Conservation (phyloP, 805 yeast species). For the Hermanozyma aechmeae region DNA sequence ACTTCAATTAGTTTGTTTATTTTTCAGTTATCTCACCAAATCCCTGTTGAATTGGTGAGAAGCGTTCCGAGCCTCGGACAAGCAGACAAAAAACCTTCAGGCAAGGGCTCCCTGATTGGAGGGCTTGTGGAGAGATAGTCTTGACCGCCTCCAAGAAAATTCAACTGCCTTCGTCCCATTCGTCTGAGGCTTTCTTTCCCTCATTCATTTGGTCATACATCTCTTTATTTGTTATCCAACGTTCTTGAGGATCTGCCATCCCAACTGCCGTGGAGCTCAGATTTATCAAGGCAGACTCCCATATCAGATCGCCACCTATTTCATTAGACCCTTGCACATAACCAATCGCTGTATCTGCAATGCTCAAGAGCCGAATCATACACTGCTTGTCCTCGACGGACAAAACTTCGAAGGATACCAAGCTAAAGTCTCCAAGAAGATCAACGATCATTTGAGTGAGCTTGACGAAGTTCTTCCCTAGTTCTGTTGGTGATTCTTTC, state of each 20-base stretch:
- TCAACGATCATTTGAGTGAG: slow-evolving; percentile 76
- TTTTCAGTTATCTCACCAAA: too few relatives aligned
- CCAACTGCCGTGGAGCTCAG: slow-evolving; percentile 44
- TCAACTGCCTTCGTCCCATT: slow-evolving; percentile 63
- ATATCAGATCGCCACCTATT: slow-evolving; percentile 91
- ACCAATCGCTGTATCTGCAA: slow-evolving; percentile 88
- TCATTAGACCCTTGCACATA: slow-evolving; percentile 90
- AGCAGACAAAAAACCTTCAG: slow-evolving; percentile 23
- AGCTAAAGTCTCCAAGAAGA: slow-evolving; percentile 74
- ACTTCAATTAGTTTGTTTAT: too few relatives aligned
- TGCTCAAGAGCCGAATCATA: slow-evolving; percentile 73
- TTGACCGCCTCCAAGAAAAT: slow-evolving; percentile 11
- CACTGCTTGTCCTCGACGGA: slow-evolving; percentile 86
- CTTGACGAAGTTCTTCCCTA: slow-evolving; percentile 53
- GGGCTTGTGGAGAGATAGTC: too few relatives aligned
- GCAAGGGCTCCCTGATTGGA: too few relatives aligned
- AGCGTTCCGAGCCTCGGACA: too few relatives aligned
- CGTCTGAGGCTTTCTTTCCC: slow-evolving; percentile 37
- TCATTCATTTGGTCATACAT: slow-evolving; percentile 57
- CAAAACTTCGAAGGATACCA: slow-evolving; percentile 82
- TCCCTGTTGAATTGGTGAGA: too few relatives aligned
- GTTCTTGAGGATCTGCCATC: slow-evolving; percentile 74
- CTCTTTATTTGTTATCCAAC: slow-evolving; percentile 88
- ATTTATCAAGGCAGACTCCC: slow-evolving; percentile 93
- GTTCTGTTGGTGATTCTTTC: slow-evolving; percentile 58